Base-by-base conservation (phyloP, 768 basidiomycete species). In the Amanita rubescens region DNA sequence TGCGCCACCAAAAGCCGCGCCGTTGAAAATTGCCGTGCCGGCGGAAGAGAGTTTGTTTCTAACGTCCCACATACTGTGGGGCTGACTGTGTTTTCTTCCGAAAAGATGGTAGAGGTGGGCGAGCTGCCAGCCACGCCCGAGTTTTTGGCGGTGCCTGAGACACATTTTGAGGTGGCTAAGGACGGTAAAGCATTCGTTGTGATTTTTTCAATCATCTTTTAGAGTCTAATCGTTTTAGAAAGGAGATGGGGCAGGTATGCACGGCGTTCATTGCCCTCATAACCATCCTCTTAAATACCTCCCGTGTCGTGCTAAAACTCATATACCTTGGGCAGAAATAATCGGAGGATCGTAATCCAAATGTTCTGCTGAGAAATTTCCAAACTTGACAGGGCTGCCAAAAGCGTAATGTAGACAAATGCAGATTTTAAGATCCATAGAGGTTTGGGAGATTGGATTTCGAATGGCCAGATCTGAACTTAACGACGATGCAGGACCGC, bases 1-100 rank as follows among this genome's bases (percentile, higher is more conserved):
- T 89, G 87, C 20, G 83, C 77, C 42, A 79, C 65, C 47, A 86
- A 70, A 51, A 87, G 76, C 25, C 78, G 78, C 22, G 73, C 54
- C 1, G 79, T 80, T 3, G 87, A 84, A 39, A 84, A 66, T 38
- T 68, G 27, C 15, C n/a, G 32, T 11, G 3, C 14, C 22, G 22
- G 24, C 14, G 30, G 24, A 22, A 17, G 7, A 41, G 20, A 30
- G 5, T 8, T 42, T 20, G n/a, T 20, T 46, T 68, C 66, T 32
- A 69, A 55, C 20, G 63, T 67, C 1, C 63, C 56, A 22, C 67
- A 68, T 32, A 73, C 66, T 14, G 62, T 53, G 37, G 70, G 67
- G 10, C 59, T 54, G 42, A 67, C 55, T 53, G 41, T 46, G 11
- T 44, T 46, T 30, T 20, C 33, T 37, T 42, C 43, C 19, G 27